Conservation (phyloP, 768 basidiomycete genomes). For the Hysterangium stoloniferum region DNA sequence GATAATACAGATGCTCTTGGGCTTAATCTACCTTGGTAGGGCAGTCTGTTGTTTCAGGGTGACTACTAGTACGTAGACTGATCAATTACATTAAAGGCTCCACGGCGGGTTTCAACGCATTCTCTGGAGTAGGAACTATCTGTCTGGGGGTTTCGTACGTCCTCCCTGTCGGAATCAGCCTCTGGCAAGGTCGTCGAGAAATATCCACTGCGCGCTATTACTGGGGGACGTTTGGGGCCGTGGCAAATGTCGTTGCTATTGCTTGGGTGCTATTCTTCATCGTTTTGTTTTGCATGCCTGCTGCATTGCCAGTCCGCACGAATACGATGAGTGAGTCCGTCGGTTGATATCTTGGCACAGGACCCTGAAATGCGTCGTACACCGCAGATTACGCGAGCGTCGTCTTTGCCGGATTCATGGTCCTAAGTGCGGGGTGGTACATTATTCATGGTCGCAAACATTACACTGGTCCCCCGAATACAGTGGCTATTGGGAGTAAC, state of each 20-base stretch:
- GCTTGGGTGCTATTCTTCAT: slow-evolving; percentile 56
- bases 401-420: slow-evolving; percentile 55
- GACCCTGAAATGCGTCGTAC: background rate
- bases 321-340: slow-evolving; percentile 39
- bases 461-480: background rate
- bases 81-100: slow-evolving; percentile 23
- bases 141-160: slow-evolving; percentile 59
- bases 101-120: slow-evolving; percentile 58
- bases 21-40: slow-evolving; percentile 48
- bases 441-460: slow-evolving; percentile 22
- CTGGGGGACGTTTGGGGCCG: slow-evolving; percentile 37
- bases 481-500: background rate
- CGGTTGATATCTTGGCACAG: background rate
- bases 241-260: slow-evolving; percentile 45
- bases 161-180: slow-evolving; percentile 50
- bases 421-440: slow-evolving; percentile 56
- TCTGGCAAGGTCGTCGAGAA: slow-evolving; percentile 36
- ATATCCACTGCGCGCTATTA: slow-evolving; percentile 44
- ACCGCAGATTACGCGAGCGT: slow-evolving; percentile 55
- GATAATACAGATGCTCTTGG: slow-evolving; percentile 48
- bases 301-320: slow-evolving; percentile 45
- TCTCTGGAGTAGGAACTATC: slow-evolving; percentile 59
- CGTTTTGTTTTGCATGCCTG: slow-evolving; percentile 63
- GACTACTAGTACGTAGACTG: background rate
- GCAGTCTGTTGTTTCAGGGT: slow-evolving; percentile 7